Evolutionary conservation across 106 monocot genomes (phyloP).

Genomic region (Narthecium ossifragum): DNA sequence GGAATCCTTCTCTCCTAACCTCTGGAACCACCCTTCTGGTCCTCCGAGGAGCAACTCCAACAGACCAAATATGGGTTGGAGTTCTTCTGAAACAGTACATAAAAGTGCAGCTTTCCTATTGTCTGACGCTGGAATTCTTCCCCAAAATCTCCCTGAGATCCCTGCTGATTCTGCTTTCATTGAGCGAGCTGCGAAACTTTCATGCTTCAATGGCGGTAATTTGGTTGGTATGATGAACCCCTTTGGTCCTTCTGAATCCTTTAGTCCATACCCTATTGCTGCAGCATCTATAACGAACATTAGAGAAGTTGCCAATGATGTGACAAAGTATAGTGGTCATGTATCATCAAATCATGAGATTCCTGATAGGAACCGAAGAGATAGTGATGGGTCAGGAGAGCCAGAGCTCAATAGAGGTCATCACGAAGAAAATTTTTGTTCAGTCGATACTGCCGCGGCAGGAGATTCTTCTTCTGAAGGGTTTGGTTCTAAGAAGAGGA

Average conservation of each 20-base stretch:
- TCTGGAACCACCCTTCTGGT: background rate
- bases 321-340: constrained; percentile 2
- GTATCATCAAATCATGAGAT: constrained; percentile 17
- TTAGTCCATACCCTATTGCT: constrained; percentile 5
- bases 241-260: constrained; percentile 6
- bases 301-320: constrained; percentile 9
- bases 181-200: constrained; percentile 17
- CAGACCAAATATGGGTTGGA: constrained; percentile 25
- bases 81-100: background rate
- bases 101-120: constrained; percentile 4
- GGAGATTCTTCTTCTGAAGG: constrained; percentile 9
- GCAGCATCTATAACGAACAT: background rate
- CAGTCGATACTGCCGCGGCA: background rate
- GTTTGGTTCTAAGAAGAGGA: constrained; percentile 23
- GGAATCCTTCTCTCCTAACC: no score
- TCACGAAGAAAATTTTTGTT: constrained; percentile 20
- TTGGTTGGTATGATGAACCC: background rate
- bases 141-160: constrained; percentile 9
- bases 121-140: constrained; percentile 1
- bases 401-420: constrained; percentile 23
- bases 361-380: constrained; percentile 7
- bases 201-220: constrained; percentile 13
- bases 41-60: background rate
- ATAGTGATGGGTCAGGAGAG: constrained; percentile 14
- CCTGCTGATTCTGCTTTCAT: constrained; percentile 19